Conservation (phyloP, 257 asterid genomes). For the Buddleja alternifolia region DNA sequence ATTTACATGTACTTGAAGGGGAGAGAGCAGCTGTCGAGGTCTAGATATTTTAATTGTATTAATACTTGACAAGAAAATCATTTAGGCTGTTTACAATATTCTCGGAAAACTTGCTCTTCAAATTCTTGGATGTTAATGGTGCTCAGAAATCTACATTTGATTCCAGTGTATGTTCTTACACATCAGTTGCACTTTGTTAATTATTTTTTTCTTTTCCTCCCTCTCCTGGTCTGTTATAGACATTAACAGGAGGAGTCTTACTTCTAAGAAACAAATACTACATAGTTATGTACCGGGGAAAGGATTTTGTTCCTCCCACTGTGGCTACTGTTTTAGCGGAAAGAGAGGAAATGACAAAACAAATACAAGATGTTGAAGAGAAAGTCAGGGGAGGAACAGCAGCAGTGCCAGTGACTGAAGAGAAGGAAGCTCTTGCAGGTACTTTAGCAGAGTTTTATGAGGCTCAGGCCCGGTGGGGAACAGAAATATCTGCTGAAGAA, state of each 20-base stretch:
- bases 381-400: slow-evolving; percentile 55
- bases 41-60: neutral
- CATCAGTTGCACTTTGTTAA: neutral
- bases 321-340: slow-evolving; percentile 84
- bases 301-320: slow-evolving; percentile 88
- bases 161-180: slow-evolving; percentile 2
- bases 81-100: neutral
- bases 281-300: slow-evolving; percentile 94
- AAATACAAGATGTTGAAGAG: slow-evolving; percentile 88
- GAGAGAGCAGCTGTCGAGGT: slow-evolving; percentile 9
- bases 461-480: slow-evolving; percentile 93
- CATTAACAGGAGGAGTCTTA: slow-evolving; percentile 86
- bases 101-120: slow-evolving; percentile 14
- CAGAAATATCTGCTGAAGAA: slow-evolving; percentile 71
- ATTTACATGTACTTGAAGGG: slow-evolving; percentile 13
- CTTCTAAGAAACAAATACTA: slow-evolving; percentile 92
- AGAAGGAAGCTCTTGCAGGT: slow-evolving; percentile 71
- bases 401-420: slow-evolving; percentile 44
- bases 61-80: slow-evolving; percentile 16
- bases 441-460: slow-evolving; percentile 93
- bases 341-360: slow-evolving; percentile 83
- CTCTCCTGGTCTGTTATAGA: slow-evolving; percentile 48
- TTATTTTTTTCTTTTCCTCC: slow-evolving; percentile 17
- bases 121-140: slow-evolving; percentile 15
- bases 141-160: slow-evolving; percentile 18